phyloP scores from a whole-genome alignment of 1,139 yeast genomes.

The Meyerozyma elateridarum region DNA sequence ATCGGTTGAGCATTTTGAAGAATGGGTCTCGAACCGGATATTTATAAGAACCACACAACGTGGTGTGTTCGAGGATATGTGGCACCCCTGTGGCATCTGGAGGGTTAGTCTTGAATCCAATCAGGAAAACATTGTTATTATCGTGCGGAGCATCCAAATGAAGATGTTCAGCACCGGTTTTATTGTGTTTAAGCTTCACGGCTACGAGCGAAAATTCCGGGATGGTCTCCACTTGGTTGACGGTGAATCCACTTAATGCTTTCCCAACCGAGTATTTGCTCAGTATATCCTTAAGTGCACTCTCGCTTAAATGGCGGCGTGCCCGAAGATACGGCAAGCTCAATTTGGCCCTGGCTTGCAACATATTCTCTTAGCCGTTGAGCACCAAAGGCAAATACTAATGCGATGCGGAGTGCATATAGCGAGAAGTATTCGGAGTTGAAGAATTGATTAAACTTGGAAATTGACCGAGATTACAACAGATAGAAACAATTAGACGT shows the following conservation, averaged over 20 bases:
- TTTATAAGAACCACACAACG: constrained; percentile 85
- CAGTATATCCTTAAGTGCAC: constrained; percentile 10
- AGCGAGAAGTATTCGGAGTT: too few relatives aligned
- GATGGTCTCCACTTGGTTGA: constrained; percentile 59
- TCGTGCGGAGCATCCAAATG: constrained; percentile 78
- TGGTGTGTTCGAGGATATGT: constrained; percentile 91
- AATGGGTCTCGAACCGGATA: constrained; percentile 96
- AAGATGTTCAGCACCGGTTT: constrained; percentile 74
- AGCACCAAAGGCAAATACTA: too few relatives aligned
- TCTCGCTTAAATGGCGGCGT: not conserved
- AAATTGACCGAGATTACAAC: too few relatives aligned
- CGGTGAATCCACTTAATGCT: constrained; percentile 57
- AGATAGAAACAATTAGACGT: too few relatives aligned
- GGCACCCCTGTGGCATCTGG: constrained; percentile 94
- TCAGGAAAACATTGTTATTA: constrained; percentile 78
- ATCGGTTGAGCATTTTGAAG: constrained; percentile 90
- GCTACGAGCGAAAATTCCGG: constrained; percentile 85
- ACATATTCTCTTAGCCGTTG: too few relatives aligned
- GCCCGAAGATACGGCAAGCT: too few relatives aligned
- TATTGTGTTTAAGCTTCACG: constrained; percentile 59
- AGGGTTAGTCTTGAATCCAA: constrained; percentile 91
- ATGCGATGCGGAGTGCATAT: too few relatives aligned
- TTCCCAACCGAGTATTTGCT: constrained; percentile 62
- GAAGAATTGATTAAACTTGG: too few relatives aligned
- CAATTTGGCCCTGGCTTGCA: too few relatives aligned